Percentiles rank a stretch among this genome's conserved stretches.
Conservation (phyloP, 169 alveolate genomes). For the Plasmodium coatneyi region DNA sequence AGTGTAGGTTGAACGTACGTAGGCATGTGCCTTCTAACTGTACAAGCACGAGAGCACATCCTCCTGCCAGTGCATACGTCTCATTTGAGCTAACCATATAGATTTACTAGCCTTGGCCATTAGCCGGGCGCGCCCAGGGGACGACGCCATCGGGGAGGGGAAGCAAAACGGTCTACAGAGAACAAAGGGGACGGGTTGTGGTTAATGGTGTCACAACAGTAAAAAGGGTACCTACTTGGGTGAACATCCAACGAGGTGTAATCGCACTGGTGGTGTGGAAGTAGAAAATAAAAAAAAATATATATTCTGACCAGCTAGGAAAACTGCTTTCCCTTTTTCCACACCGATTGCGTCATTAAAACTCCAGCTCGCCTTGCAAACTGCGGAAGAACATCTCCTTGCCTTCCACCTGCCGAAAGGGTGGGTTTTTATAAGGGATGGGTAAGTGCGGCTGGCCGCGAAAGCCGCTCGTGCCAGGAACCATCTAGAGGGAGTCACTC, state of each 20-base stretch:
- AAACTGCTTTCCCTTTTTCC: not conserved
- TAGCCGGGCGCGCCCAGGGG: not conserved
- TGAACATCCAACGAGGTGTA: not conserved
- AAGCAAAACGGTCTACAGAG: not conserved
- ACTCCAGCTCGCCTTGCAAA: slow-evolving; percentile 68
- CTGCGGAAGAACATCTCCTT: slow-evolving; percentile 73
- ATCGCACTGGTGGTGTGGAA: not conserved
- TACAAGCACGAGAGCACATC: no score
- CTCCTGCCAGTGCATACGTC: not conserved
- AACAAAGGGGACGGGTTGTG: not conserved
- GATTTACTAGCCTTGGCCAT: slow-evolving; percentile 1
- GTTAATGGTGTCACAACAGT: no score
- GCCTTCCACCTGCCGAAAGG: slow-evolving; percentile 43
- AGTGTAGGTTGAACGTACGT: not conserved
- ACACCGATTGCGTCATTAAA: not conserved
- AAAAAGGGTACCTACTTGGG: not conserved
- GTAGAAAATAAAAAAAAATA: not conserved
- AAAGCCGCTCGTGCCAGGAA: not conserved
- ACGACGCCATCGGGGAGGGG: not conserved
- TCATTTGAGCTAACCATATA: not conserved
- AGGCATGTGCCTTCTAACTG: not conserved
- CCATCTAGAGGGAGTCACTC: not conserved
- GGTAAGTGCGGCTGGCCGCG: not conserved
- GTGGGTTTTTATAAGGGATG: not conserved
- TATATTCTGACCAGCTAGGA: not conserved